phyloP scores from a whole-genome alignment of 305 asterid species.

The Lippia alba region DNA sequence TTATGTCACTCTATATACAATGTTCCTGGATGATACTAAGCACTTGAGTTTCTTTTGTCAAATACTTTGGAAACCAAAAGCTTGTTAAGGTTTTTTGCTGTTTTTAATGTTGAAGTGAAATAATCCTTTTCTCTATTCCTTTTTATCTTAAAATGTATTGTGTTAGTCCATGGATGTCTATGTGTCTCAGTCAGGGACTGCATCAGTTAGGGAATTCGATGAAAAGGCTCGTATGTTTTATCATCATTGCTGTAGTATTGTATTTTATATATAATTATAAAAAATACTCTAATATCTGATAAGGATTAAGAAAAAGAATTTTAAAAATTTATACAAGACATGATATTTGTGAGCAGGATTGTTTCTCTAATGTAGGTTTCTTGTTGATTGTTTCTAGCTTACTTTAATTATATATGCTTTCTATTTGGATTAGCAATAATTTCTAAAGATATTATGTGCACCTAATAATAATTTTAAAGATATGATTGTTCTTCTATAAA shows the following conservation, averaged over 20 bases:
- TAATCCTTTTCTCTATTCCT: neutral
- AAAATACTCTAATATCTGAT: no score
- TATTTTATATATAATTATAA: neutral
- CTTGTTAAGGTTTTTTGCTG: constrained; percentile 2
- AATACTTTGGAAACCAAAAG: constrained; percentile 33
- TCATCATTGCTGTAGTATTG: constrained; percentile 23
- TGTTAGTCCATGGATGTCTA: constrained; percentile 57
- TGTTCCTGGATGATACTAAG: neutral
- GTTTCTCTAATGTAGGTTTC: no score
- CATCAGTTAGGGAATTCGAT: constrained; percentile 58
- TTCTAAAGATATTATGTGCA: no score
- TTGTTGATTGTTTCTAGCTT: no score
- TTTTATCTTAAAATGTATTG: constrained; percentile 18
- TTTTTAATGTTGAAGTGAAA: constrained; percentile 33
- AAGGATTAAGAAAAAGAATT: no score
- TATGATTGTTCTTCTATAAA: no score
- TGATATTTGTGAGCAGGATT: no score
- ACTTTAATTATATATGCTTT: no score
- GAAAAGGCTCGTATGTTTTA: constrained; percentile 58
- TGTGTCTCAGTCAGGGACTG: constrained; percentile 45
- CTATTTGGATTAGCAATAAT: no score
- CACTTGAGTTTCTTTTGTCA: neutral
- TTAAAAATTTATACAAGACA: no score
- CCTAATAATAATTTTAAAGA: no score
- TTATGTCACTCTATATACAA: neutral